Conservation (phyloP, 2,329 filamentous ascomycete species). For the Colletotrichum liriopes region DNA sequence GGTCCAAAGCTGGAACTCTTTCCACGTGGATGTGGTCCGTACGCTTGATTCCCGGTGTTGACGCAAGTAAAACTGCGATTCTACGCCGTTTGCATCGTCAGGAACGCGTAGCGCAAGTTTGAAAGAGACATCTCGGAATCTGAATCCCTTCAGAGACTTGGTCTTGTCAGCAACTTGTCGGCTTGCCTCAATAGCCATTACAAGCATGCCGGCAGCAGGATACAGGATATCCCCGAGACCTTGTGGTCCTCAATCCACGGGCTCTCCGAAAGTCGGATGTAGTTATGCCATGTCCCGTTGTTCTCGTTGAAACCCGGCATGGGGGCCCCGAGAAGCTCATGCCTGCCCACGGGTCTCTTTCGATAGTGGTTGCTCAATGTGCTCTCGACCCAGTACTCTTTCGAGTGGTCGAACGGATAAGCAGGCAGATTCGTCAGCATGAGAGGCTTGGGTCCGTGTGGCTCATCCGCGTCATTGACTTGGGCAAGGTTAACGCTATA, state of each 20-base stretch:
- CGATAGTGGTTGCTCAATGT: slow-evolving; percentile 35
- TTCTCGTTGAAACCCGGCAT: slow-evolving; percentile 36
- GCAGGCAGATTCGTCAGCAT: slow-evolving; percentile 44
- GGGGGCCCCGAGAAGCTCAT: slow-evolving; percentile 43
- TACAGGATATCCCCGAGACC: slow-evolving; percentile 61
- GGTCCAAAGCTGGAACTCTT: slow-evolving; percentile 47
- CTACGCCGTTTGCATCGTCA: slow-evolving; percentile 38
- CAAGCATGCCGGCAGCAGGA: slow-evolving; percentile 54
- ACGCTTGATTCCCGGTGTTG: slow-evolving; percentile 43
- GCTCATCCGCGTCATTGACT: slow-evolving; percentile 40
- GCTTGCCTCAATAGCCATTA: slow-evolving; percentile 48
- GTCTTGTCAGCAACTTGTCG: slow-evolving; percentile 35
- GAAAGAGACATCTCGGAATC: slow-evolving; percentile 46
- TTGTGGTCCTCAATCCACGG: slow-evolving; percentile 65
- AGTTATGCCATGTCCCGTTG: slow-evolving; percentile 41
- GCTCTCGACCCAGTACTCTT: slow-evolving; percentile 47
- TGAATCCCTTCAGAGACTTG: slow-evolving; percentile 30
- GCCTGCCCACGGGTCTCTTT: slow-evolving; percentile 9
- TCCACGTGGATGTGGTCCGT: slow-evolving; percentile 41
- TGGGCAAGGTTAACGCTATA: slow-evolving; percentile 23
- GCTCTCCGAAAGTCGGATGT: slow-evolving; percentile 50
- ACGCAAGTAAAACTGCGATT: slow-evolving; percentile 44
- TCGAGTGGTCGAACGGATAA: slow-evolving; percentile 47
- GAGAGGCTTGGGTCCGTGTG: slow-evolving; percentile 29
- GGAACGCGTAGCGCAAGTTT: slow-evolving; percentile 44